Percentiles rank a stretch among this genome's conserved stretches.
These are phyloP conservation scores for Rhizopus sp. DNA, from an alignment of 371 early-diverging fungal species.

Conservation along the genomic window DNA sequence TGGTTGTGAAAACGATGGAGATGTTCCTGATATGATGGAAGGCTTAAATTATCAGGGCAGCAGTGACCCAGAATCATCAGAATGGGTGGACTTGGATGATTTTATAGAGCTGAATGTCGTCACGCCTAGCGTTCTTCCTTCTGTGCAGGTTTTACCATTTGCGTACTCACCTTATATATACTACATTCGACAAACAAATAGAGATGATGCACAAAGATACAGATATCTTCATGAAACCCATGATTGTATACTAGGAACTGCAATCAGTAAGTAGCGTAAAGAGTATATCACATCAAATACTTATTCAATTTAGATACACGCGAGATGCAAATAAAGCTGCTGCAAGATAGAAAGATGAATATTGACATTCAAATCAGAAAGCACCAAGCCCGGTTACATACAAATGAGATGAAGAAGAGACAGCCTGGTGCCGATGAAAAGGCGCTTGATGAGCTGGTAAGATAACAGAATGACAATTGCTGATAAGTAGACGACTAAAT, in stretches of 20 bases:
- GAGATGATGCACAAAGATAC: conserved; percentile 42
- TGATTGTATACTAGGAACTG: conserved; percentile 51
- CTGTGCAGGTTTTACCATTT: conserved; percentile 59
- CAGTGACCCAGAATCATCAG: conserved; percentile 42
- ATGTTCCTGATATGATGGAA: conserved; percentile 36
- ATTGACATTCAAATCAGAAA: conserved; percentile 64
- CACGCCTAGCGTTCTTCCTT: conserved; percentile 27
- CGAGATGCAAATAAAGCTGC: conserved; percentile 55
- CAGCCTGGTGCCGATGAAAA: conserved; percentile 16
- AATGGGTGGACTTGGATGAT: conserved; percentile 54
- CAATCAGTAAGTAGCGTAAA: conserved; percentile 37
- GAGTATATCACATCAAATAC: neutral
- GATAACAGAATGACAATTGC: neutral
- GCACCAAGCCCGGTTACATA: conserved; percentile 42
- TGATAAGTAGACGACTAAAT: neutral
- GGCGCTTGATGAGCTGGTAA: conserved; percentile 21
- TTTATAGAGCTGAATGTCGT: conserved; percentile 39
- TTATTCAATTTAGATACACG: conserved; percentile 47
- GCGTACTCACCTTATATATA: conserved; percentile 62
- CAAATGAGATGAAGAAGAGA: conserved; percentile 34
- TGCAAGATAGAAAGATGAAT: conserved; percentile 55
- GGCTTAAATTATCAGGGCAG: conserved; percentile 33
- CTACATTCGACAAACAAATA: conserved; percentile 60
- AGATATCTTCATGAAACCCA: conserved; percentile 50
- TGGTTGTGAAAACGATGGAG: neutral